Percentiles rank a stretch among this genome's conserved stretches.
These are phyloP conservation scores for Durio zibethinus DNA, from an alignment of 345 rosid species.

Conservation along the genomic window DNA sequence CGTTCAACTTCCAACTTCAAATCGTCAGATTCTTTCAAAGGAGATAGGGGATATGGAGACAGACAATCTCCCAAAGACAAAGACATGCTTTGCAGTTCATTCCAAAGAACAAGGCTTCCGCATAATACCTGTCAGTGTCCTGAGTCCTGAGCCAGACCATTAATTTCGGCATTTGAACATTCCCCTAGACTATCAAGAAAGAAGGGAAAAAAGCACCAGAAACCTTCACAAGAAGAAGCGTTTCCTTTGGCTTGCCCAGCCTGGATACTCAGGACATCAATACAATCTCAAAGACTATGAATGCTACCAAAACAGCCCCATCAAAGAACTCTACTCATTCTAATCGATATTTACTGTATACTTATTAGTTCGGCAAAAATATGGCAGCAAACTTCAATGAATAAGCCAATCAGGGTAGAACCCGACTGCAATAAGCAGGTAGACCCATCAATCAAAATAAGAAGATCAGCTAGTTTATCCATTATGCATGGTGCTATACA, in stretches of 20 bases:
- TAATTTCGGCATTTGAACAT: neutral
- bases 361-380: neutral
- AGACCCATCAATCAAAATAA: conserved; percentile 14
- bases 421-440: conserved; percentile 41
- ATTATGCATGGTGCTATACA: conserved; percentile 8
- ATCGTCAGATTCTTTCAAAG: neutral
- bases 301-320: neutral
- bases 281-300: neutral
- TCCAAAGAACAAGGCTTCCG: neutral
- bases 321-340: neutral
- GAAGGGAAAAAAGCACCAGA: conserved; percentile 4
- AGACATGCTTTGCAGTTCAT: neutral
- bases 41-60: too few relatives aligned
- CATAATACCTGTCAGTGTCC: neutral
- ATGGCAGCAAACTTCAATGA: conserved; percentile 14
- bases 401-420: conserved; percentile 21
- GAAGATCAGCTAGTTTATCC: neutral
- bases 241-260: conserved; percentile 26
- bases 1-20: neutral
- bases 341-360: conserved; percentile 16
- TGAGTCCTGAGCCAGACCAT: neutral
- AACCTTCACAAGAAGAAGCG: conserved; percentile 25
- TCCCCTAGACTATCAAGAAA: neutral
- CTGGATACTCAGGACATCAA: conserved; percentile 22
- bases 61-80: too few relatives aligned